phyloP scores from a whole-genome alignment of 768 basidiomycete genomes.

The Hortiboletus campestris region DNA sequence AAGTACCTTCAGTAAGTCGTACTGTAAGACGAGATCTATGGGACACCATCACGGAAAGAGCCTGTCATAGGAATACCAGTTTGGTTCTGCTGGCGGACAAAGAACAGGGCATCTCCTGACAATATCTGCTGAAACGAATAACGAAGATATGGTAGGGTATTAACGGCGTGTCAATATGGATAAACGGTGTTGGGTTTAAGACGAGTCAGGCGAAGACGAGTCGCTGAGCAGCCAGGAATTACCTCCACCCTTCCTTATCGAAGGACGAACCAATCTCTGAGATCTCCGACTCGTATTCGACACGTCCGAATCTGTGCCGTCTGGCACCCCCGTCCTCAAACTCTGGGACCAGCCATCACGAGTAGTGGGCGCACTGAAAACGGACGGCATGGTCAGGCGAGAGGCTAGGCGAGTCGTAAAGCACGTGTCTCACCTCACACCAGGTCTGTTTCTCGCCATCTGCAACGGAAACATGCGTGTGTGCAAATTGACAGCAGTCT shows the following conservation, averaged over 20 bases:
- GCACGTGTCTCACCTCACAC: constrained; percentile 12
- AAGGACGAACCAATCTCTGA: constrained; percentile 5
- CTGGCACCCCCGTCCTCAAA: background rate
- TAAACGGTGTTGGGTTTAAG: background rate
- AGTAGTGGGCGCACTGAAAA: background rate
- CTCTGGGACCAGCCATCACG: constrained; percentile 12
- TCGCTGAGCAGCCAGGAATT: constrained; percentile 15
- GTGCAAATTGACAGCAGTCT: background rate
- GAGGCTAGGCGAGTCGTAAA: background rate
- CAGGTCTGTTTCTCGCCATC: constrained; percentile 13
- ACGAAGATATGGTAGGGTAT: too few relatives aligned
- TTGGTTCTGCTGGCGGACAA: too few relatives aligned
- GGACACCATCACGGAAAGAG: too few relatives aligned
- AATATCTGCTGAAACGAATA: too few relatives aligned
- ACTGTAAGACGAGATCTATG: too few relatives aligned
- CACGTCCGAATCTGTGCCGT: constrained; percentile 22
- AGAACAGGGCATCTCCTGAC: too few relatives aligned
- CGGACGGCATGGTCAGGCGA: background rate
- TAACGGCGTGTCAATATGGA: too few relatives aligned
- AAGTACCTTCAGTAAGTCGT: too few relatives aligned
- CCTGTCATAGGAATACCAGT: too few relatives aligned
- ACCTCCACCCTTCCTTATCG: background rate
- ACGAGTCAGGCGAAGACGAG: constrained; percentile 4
- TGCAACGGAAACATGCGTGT: constrained; percentile 15
- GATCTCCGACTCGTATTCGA: constrained; percentile 13